Evolutionary conservation across 129 eudicot genomes (phyloP), one percentile per base, ranked within the genome.

Genomic region (Helichrysum umbraculigerum): DNA sequence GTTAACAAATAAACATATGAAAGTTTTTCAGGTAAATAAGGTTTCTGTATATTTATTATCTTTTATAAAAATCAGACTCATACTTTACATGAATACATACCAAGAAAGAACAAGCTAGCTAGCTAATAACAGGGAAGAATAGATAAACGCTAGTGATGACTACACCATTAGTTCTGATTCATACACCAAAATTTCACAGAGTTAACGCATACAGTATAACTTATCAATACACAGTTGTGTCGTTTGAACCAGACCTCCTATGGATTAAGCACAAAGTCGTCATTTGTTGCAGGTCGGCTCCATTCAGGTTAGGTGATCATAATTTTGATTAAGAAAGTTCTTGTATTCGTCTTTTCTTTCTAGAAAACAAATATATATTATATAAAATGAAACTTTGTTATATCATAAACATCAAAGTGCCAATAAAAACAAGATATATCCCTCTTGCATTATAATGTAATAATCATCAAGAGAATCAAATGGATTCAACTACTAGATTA

Each of bases 401-500:
- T 47, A 47, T 47, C 12, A 11, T 47, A 47, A 47, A 19, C 30
- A 58, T n/a, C 34, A 60, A 11, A 11, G 6, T 60, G 16, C 17
- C 32, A 60, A 60, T 22, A 20, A 25, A 60, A 30, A 25, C 22
- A 6, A 17, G 9, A 65, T 22, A 47, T 19, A 7, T 50, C 44
- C 9, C 3, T 71, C 5, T 44, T 58, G 52, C 76, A 65, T 66
- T 58, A 57, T 30, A 29, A 19, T 32, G 29, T 58, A 7, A 59
- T 44, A 29, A 29, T 1, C 5, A 57, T 16, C 17, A 25, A 20
- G 70, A 11, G 34, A 82, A 52, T 90, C 82, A 91, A 78, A 88
- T 77, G 74, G 88, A 72, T 74, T 91, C 93, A 42, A 88, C 79
- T 30, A 91, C 93, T 34, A 91, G 19, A 84, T 91, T 91, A 10